Evolutionary conservation across 805 yeast species (phyloP).

Genomic region (Hanseniaspora meyeri): DNA sequence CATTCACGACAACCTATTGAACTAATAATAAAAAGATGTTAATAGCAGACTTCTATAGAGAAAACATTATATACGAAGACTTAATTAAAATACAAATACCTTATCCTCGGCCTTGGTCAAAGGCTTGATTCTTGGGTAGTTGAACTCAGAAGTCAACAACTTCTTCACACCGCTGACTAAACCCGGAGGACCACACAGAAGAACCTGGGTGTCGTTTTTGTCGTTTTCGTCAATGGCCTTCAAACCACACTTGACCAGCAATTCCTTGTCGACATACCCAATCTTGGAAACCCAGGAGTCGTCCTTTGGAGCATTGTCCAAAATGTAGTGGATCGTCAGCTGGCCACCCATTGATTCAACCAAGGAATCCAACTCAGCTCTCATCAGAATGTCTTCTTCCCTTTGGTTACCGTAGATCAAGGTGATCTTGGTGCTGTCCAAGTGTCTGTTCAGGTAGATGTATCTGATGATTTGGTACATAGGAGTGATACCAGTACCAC

Average conservation of each 20-base stretch:
- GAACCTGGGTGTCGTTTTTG: constrained; percentile 36
- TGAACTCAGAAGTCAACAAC: constrained; percentile 37
- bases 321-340: constrained; percentile 57
- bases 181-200: constrained; percentile 90
- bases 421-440: constrained; percentile 60
- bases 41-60: background rate
- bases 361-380: constrained; percentile 63
- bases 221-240: constrained; percentile 40
- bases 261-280: constrained; percentile 71
- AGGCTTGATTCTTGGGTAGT: constrained; percentile 74
- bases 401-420: constrained; percentile 73
- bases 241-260: constrained; percentile 54
- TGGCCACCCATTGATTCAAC: constrained; percentile 38
- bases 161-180: constrained; percentile 78
- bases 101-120: constrained; percentile 83
- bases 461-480: constrained; percentile 87
- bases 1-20: constrained; percentile 56
- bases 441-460: constrained; percentile 44
- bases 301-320: constrained; percentile 47
- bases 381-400: constrained; percentile 68
- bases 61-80: background rate
- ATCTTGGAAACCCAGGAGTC: constrained; percentile 65
- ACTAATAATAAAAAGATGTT: background rate
- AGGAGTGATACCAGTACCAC: constrained; percentile 94
- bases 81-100: constrained; percentile 61